Evolutionary conservation across 2,329 filamentous ascomycete genomes (phyloP).

Genomic region (Alternaria gansuensis): DNA sequence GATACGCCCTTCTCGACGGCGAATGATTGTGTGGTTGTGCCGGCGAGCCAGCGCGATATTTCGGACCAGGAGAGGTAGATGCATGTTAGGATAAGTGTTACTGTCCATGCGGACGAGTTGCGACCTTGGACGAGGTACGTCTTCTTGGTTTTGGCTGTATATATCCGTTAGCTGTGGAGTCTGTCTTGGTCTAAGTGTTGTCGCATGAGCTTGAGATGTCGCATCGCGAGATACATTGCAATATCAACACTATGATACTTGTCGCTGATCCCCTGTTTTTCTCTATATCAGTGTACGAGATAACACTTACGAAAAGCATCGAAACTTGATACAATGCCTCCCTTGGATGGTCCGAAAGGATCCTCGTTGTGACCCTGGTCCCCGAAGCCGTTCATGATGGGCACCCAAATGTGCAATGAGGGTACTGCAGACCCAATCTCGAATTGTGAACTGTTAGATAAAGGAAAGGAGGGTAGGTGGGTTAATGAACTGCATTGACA

Average conservation of each 20-base stretch:
- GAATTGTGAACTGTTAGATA: slow-evolving; percentile 18
- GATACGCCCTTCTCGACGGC: slow-evolving; percentile 91
- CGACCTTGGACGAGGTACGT: slow-evolving; percentile 87
- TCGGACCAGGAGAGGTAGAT: slow-evolving; percentile 80
- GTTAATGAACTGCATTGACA: slow-evolving; percentile 34
- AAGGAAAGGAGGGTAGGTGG: slow-evolving; percentile 21
- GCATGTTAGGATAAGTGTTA: slow-evolving; percentile 79
- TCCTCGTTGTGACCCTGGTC: slow-evolving; percentile 75
- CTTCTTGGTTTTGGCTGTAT: slow-evolving; percentile 90
- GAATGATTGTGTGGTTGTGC: slow-evolving; percentile 87
- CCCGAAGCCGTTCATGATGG: slow-evolving; percentile 79
- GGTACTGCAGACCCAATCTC: slow-evolving; percentile 43
- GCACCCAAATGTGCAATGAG: slow-evolving; percentile 31
- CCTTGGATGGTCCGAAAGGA: slow-evolving; percentile 76
- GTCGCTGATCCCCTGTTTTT: neutral
- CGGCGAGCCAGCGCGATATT: slow-evolving; percentile 81
- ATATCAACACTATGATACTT: neutral
- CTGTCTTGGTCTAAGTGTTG: neutral
- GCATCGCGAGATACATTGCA: neutral
- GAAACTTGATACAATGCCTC: slow-evolving; percentile 74
- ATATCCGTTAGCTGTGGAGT: slow-evolving; percentile 20
- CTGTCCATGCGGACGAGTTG: slow-evolving; percentile 92
- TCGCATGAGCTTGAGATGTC: slow-evolving; percentile 8
- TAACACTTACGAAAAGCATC: slow-evolving; percentile 87
- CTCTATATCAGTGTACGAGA: neutral